A percentile compares a stretch with the other conserved stretches of the same genome.
These are phyloP conservation scores for Escallonia rubra DNA, from an alignment of 129 eudicot genomes.

Conservation along the genomic window DNA sequence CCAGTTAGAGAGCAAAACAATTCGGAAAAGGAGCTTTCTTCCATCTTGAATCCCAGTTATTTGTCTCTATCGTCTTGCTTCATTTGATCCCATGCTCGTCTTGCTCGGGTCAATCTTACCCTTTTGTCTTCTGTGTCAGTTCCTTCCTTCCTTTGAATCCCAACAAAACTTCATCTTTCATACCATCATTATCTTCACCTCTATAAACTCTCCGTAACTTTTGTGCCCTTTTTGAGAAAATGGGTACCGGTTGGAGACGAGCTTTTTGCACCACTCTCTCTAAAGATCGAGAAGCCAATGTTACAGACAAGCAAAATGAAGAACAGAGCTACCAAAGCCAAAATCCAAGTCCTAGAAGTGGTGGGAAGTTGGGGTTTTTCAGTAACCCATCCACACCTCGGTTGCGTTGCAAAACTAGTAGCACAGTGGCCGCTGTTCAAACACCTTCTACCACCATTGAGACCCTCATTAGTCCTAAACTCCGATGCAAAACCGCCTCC, in stretches of 20 bases:
- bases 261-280: conserved; percentile 80
- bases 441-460: conserved; percentile 1
- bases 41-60: neutral
- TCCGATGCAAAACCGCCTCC: conserved; percentile 43
- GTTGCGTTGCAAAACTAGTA: conserved; percentile 27
- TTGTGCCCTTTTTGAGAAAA: conserved; percentile 6
- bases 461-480: conserved; percentile 40
- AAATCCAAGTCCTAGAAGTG: conserved; percentile 21
- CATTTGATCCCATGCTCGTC: conserved; percentile 25
- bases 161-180: neutral
- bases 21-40: neutral
- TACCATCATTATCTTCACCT: neutral
- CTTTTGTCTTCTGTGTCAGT: conserved; percentile 17
- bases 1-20: neutral
- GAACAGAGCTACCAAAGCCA: neutral
- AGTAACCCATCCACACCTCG: conserved; percentile 65
- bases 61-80: conserved; percentile 11
- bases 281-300: conserved; percentile 33
- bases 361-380: conserved; percentile 26
- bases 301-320: neutral
- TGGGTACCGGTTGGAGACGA: conserved; percentile 96
- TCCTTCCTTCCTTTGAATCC: conserved; percentile 20
- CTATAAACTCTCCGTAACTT: neutral
- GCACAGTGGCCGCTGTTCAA: neutral
- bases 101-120: neutral